phyloP scores from a whole-genome alignment of 2,329 filamentous ascomycete genomes.

The Phialocephala subalpina region DNA sequence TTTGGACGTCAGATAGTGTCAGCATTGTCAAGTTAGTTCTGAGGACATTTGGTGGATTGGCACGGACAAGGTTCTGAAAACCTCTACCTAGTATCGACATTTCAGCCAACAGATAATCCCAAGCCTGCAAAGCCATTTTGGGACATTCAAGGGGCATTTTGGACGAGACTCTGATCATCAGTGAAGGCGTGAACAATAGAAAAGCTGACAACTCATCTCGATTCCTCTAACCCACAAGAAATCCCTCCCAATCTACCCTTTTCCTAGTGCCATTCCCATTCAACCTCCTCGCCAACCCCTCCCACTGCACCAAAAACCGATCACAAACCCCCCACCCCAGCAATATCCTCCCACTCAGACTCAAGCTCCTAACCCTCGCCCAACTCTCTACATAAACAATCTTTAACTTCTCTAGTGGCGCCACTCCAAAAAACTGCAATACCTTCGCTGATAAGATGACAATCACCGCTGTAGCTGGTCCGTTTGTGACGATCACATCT shows the following conservation, averaged over 20 bases:
- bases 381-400: constrained; percentile 92
- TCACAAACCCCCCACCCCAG: constrained; percentile 71
- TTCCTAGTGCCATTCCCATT: constrained; percentile 34
- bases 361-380: constrained; percentile 84
- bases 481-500: constrained; percentile 84
- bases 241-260: constrained; percentile 42
- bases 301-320: constrained; percentile 84
- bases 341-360: constrained; percentile 83
- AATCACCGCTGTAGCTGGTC: constrained; percentile 87
- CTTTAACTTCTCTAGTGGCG: constrained; percentile 67
- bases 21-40: too few species aligned
- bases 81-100: too few species aligned
- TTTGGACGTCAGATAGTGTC: background rate
- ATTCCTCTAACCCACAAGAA: constrained; percentile 40
- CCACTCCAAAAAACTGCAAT: constrained; percentile 56
- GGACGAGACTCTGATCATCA: too few species aligned
- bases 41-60: too few species aligned
- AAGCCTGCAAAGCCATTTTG: too few species aligned
- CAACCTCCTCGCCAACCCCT: constrained; percentile 47
- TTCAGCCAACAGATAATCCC: too few species aligned
- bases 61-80: too few species aligned
- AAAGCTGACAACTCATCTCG: background rate
- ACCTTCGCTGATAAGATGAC: constrained; percentile 66
- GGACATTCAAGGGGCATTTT: too few species aligned
- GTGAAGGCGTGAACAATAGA: background rate